Conservation (phyloP, 805 yeast species). For the Candida piceae region DNA sequence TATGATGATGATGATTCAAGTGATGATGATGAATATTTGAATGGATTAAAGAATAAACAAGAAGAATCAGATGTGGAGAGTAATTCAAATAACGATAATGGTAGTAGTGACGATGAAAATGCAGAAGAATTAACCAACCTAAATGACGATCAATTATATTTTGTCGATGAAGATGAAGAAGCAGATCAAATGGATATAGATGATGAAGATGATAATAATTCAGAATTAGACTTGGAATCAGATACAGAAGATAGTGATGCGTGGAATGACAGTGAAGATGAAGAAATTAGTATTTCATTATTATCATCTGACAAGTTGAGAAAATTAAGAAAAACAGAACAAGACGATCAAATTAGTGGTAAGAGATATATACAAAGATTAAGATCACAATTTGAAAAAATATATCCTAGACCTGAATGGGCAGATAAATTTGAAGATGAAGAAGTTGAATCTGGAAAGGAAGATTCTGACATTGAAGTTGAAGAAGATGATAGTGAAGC, state of each 20-base stretch:
- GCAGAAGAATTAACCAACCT: constrained; percentile 30
- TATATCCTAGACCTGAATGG: constrained; percentile 87
- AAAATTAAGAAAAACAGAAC: constrained; percentile 61
- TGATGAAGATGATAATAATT: constrained; percentile 28
- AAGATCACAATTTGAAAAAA: constrained; percentile 59
- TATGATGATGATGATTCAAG: constrained; percentile 26
- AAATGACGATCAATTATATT: constrained; percentile 48
- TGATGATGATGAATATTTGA: constrained; percentile 31
- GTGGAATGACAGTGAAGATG: constrained; percentile 95
- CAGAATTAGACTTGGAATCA: constrained; percentile 27
- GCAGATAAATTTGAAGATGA: constrained; percentile 51
- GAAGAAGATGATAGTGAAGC: constrained; percentile 13
- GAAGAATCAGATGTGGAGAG: constrained; percentile 31
- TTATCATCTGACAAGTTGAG: constrained; percentile 52
- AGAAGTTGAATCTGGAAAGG: constrained; percentile 36
- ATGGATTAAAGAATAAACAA: constrained; percentile 40
- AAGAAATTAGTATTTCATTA: constrained; percentile 57
- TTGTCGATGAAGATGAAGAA: constrained; percentile 43
- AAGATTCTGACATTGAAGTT: constrained; percentile 9
- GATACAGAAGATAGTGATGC: constrained; percentile 37
- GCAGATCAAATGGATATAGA: constrained; percentile 19
- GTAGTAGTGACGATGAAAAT: constrained; percentile 26
- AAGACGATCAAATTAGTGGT: constrained; percentile 31
- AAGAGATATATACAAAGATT: constrained; percentile 30
- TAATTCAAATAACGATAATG: constrained; percentile 24